Evolutionary conservation across 768 basidiomycete species (phyloP), one percentile per base, ranked within the genome.

Genomic region (Xerocomus brunneocitrinus): DNA sequence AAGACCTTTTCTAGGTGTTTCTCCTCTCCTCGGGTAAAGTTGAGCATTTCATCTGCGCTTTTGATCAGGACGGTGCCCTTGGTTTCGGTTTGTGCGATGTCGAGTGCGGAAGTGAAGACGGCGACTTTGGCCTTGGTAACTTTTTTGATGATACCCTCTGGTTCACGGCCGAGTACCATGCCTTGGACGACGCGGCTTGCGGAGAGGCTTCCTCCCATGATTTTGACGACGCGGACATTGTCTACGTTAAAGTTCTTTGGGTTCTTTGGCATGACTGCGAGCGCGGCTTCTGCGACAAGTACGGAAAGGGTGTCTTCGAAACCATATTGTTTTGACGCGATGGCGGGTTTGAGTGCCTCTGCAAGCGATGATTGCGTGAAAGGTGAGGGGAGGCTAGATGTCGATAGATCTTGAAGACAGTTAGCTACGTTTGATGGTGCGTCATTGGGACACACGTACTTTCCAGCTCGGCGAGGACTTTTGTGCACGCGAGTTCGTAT

Each of bases 261-360:
- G 67, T 90, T 91, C 2, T 77, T 67, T 4, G 93, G 91, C 94
- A 98, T 97, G 60, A 98, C 87, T 3, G 85, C 81, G 25, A 98
- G 73, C 0, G 93, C 90, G 1, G 97, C 97, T 64, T 98, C 95
- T 8, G 95, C 89, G 5, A 98, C 95, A 8, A 98, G 81, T 2
- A 76, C 69, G 2, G 94, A 78, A 0, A 98, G 80, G 39, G 78
- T 76, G 50, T 92, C 89, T 72, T 98, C 95, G 42, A 84, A 85
- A 4, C 95, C 95, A 49, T 98, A 98, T 68, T 99, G 97, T 71
- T 99, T 99, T 31, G 95, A 89, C 6, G 95, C 95, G 65, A 99
- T 92, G 9, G 91, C 85, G 9, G 97, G 93, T 60, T 86, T 87
- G 39, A 99, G 79, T 3, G 94, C 91, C 10, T 78, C 76, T 25